Evolutionary conservation across 169 alveolate genomes (phyloP), one percentile per base, ranked within the genome.

Genomic region (Babesia bovis): DNA sequence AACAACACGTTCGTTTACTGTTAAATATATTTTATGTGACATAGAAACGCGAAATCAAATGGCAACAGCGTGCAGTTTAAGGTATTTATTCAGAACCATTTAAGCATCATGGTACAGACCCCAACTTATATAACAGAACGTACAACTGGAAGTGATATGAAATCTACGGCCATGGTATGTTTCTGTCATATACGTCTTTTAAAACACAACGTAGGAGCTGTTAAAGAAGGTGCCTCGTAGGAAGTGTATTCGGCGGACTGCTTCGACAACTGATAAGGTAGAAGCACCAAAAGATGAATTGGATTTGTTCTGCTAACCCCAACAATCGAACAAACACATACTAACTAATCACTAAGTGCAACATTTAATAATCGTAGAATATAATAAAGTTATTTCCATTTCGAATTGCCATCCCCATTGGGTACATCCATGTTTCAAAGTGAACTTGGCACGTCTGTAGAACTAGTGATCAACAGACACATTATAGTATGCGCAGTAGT

Each of bases 221-320:
- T 23, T 47, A 2, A 63, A 63, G 47, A 63, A 63, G 73, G 73
- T 45, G 35, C 41, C 60, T 19, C 13, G 73, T 44, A 41, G 73
- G 30, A 63, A 63, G 47, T 63, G 73, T 32, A 63, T 63, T 19
- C 42, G 61, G 15, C 44, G 73, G 3, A 30, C 12, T 9, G 41
- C 73, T 5, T 15, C 52, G 19, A 5, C 60, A 4, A 63, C 42
- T 15, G 33, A 30, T 12, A 30, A 63, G n/a, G 73, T 58, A 10
- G 55, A 36, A 28, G 47, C 19, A 32, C 66, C 66, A 23, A 56
- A 56, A 35, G 73, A 45, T 26, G 73, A 63, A 36, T 23, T 63
- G 58, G 73, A 63, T 25, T 36, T 63, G 17, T 63, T 63, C 47
- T 63, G 73, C 60, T 63, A 23, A 59, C 19, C 49, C 50, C 12